A percentile compares a stretch with the other conserved stretches of the same genome.
phyloP scores from a whole-genome alignment of 257 asterid genomes.

The Ligustrum vulgare region DNA sequence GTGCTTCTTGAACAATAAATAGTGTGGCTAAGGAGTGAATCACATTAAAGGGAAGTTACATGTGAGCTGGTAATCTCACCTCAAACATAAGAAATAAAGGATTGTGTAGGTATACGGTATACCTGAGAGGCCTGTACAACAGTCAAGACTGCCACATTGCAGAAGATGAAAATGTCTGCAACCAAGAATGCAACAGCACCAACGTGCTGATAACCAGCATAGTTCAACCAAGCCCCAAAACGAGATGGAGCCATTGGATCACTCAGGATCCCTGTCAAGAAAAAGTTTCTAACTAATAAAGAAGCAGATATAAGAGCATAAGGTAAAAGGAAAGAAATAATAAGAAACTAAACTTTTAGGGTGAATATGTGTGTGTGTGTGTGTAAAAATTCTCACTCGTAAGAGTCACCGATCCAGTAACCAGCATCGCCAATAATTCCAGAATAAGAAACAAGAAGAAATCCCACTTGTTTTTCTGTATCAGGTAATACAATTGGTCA shows the following conservation, averaged over 20 bases:
- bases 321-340: not conserved
- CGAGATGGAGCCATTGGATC: conserved; percentile 91
- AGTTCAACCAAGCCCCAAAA: conserved; percentile 75
- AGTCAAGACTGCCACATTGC: conserved; percentile 77
- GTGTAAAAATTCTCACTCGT: too few species aligned
- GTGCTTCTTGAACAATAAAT: too few species aligned
- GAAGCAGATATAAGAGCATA: not conserved
- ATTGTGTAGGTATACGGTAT: conserved; percentile 36
- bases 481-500: conserved; percentile 23
- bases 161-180: conserved; percentile 67
- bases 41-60: too few species aligned
- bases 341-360: conserved; percentile 8
- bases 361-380: too few species aligned
- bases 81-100: not conserved
- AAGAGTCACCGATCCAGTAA: conserved; percentile 79
- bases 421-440: conserved; percentile 84
- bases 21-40: too few species aligned
- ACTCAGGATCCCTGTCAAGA: conserved; percentile 73
- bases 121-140: conserved; percentile 95
- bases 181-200: conserved; percentile 73
- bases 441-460: conserved; percentile 79
- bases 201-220: conserved; percentile 67
- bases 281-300: conserved; percentile 5
- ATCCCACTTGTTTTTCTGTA: conserved; percentile 98
- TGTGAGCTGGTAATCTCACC: too few species aligned